These are phyloP conservation scores for Pestalotiopsis sp. DNA, from an alignment of 2,329 filamentous ascomycete genomes.

Conservation along the genomic window DNA sequence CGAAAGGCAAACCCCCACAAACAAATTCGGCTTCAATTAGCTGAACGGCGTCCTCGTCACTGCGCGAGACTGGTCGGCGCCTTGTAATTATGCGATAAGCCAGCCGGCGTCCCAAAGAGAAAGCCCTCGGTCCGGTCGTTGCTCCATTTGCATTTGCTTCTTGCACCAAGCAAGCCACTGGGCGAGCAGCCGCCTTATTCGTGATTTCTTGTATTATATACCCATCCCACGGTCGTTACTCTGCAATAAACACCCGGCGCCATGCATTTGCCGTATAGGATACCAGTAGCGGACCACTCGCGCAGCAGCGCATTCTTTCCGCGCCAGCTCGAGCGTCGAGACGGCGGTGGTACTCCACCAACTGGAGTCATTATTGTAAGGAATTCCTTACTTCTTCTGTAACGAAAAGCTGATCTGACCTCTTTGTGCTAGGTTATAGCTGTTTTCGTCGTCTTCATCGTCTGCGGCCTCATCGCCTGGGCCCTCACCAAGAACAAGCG, in stretches of 20 bases:
- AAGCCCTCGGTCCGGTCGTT: neutral
- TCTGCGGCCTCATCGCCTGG: neutral
- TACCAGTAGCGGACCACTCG: neutral
- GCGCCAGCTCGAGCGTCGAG: neutral
- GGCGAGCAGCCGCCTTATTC: neutral
- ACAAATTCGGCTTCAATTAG: neutral
- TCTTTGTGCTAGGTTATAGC: neutral
- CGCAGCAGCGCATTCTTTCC: neutral
- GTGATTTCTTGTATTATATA: neutral
- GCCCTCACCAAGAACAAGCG: neutral
- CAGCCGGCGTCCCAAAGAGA: neutral
- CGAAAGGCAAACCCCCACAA: neutral
- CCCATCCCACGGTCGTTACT: conserved; percentile 4
- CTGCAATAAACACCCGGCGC: neutral
- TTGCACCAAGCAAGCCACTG: neutral
- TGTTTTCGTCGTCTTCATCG: neutral
- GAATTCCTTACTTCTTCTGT: neutral
- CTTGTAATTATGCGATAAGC: neutral
- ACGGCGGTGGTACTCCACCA: neutral
- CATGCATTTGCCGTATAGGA: conserved; percentile 11
- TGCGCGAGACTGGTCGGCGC: neutral
- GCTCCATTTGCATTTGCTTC: neutral
- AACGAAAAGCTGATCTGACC: neutral
- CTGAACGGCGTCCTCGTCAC: neutral
- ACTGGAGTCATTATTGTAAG: neutral